Evolutionary conservation across 257 asterid genomes (phyloP).

Genomic region (Solanum sejunctum): DNA sequence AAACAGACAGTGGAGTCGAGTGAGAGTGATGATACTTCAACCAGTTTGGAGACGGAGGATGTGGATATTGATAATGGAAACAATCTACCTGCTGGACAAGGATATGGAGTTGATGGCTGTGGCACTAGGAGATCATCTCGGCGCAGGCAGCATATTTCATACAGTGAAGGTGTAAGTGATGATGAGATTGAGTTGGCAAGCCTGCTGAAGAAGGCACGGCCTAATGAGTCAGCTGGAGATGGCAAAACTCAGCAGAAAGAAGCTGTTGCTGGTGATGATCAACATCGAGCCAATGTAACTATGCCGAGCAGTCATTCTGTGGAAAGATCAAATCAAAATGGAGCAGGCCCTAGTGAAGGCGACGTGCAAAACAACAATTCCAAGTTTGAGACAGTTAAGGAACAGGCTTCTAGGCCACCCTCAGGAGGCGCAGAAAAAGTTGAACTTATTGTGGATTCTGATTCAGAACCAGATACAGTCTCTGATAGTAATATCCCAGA

Average conservation of each 20-base stretch:
- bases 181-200: slow-evolving; percentile 20
- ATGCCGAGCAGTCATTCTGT: slow-evolving; percentile 2
- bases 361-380: slow-evolving; percentile 7
- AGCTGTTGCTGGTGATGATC: slow-evolving; percentile 6
- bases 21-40: slow-evolving; percentile 39
- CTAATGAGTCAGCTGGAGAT: slow-evolving; percentile 16
- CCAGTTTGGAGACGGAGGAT: slow-evolving; percentile 34
- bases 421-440: slow-evolving; percentile 11
- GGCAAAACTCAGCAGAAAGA: slow-evolving; percentile 9
- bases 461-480: slow-evolving; percentile 15
- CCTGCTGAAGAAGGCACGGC: slow-evolving; percentile 21
- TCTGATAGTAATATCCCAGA: not conserved
- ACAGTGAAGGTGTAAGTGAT: slow-evolving; percentile 38
- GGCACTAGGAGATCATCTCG: slow-evolving; percentile 53
- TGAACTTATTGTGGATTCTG: slow-evolving; percentile 34
- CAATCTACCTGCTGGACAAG: slow-evolving; percentile 9
- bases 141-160: slow-evolving; percentile 39
- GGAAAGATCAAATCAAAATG: slow-evolving; percentile 10
- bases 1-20: slow-evolving; percentile 31
- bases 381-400: slow-evolving; percentile 2
- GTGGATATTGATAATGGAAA: slow-evolving; percentile 9
- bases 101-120: slow-evolving; percentile 19
- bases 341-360: slow-evolving; percentile 10
- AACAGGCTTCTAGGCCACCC: not conserved
- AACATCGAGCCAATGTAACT: slow-evolving; percentile 2